A percentile compares a stretch with the other conserved stretches of the same genome.
Evolutionary conservation across 2,329 filamentous ascomycete species (phyloP).

Genomic region (Colletotrichum costaricense): DNA sequence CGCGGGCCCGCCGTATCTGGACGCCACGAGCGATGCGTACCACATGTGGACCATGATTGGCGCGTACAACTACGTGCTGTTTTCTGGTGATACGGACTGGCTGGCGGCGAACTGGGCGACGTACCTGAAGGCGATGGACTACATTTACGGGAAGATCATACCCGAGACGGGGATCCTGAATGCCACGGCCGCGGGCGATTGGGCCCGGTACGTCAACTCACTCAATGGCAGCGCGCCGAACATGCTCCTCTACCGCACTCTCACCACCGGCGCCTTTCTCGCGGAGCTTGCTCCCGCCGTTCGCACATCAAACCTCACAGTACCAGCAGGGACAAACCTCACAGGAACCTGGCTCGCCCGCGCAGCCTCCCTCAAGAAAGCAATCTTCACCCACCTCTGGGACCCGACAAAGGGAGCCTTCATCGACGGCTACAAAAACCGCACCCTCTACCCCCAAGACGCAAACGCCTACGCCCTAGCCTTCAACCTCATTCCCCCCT

Average conservation of each 20-base stretch:
- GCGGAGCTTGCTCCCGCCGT: constrained; percentile 52
- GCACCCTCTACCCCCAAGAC: constrained; percentile 68
- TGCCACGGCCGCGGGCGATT: constrained; percentile 61
- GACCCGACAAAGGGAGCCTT: constrained; percentile 61
- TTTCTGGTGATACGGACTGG: constrained; percentile 43
- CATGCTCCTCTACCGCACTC: constrained; percentile 65
- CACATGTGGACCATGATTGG: constrained; percentile 61
- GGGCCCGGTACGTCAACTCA: constrained; percentile 60
- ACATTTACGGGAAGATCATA: constrained; percentile 40
- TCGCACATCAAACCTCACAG: constrained; percentile 44
- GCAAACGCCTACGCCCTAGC: constrained; percentile 67
- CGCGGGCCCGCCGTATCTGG: constrained; percentile 55
- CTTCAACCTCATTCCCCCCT: constrained; percentile 54
- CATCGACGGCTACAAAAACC: constrained; percentile 62
- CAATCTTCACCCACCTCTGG: constrained; percentile 62
- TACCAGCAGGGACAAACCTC: constrained; percentile 40
- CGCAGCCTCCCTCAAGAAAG: constrained; percentile 53
- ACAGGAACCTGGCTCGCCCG: constrained; percentile 52
- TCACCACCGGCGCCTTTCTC: constrained; percentile 63
- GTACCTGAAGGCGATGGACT: constrained; percentile 45
- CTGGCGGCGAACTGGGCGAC: constrained; percentile 43
- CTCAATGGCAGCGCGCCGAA: constrained; percentile 58
- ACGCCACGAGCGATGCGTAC: constrained; percentile 47
- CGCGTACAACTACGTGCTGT: constrained; percentile 66
- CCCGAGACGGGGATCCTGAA: constrained; percentile 48